Conservation (phyloP, 495 filamentous ascomycete genomes). For the Apodospora peruviana region DNA sequence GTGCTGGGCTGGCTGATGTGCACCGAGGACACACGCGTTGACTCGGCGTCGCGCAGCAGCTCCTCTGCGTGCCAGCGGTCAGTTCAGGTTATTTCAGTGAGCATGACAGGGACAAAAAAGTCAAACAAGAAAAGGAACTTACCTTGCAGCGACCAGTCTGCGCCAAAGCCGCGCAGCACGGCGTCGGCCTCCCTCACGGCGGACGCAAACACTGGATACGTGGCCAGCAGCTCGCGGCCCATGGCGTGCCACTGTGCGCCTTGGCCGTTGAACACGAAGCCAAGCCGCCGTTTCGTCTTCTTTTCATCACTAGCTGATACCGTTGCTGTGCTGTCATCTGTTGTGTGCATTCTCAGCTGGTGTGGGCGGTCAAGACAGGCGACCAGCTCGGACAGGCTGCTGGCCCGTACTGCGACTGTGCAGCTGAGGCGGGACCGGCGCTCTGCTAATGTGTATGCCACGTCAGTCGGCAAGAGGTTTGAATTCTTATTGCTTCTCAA, state of each 20-base stretch:
- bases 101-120: not conserved
- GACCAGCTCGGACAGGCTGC: constrained; percentile 6
- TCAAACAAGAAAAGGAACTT: constrained; percentile 10
- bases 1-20: constrained; percentile 31
- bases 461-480: not conserved
- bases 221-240: constrained; percentile 36
- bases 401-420: constrained; percentile 6
- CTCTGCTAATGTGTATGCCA: constrained; percentile 13
- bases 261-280: constrained; percentile 37
- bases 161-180: not conserved
- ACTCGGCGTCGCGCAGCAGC: not conserved
- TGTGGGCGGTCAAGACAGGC: constrained; percentile 1
- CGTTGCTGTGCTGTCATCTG: too few species aligned
- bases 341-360: not conserved
- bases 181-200: constrained; percentile 19
- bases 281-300: constrained; percentile 6
- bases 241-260: constrained; percentile 44
- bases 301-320: too few species aligned
- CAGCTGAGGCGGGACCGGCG: constrained; percentile 11
- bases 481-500: not conserved
- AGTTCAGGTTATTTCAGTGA: not conserved
- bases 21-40: not conserved
- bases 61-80: not conserved
- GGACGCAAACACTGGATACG: constrained; percentile 20
- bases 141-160: constrained; percentile 1